Evolutionary conservation across 495 filamentous ascomycete genomes (phyloP).

Genomic region (Neurospora hispaniola): DNA sequence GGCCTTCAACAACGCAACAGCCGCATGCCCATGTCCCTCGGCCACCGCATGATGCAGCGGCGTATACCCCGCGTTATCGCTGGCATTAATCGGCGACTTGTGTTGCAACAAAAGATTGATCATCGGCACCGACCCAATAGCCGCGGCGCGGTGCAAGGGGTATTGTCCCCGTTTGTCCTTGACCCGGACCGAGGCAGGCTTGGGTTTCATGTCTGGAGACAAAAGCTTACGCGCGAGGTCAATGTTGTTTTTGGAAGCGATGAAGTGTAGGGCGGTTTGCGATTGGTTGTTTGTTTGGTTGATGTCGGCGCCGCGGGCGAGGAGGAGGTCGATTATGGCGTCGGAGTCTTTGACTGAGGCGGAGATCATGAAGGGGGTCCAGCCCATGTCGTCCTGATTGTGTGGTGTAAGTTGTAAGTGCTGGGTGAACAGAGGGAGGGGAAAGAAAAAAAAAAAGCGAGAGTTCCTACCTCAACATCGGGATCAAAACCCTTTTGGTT

Average conservation of each 20-base stretch:
- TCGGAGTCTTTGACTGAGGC: constrained; percentile 66
- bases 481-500: constrained; percentile 68
- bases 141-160: constrained; percentile 82
- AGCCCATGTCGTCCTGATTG: constrained; percentile 65
- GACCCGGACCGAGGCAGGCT: constrained; percentile 62
- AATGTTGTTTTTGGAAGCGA: constrained; percentile 78
- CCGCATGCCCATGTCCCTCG: constrained; percentile 88
- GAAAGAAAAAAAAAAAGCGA: too few species aligned
- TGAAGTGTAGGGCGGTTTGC: constrained; percentile 83
- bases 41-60: constrained; percentile 88
- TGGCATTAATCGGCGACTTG: constrained; percentile 74
- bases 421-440: too few species aligned
- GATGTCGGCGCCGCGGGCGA: constrained; percentile 74
- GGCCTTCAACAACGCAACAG: constrained; percentile 67
- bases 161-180: constrained; percentile 82
- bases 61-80: constrained; percentile 75
- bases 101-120: constrained; percentile 69
- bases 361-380: constrained; percentile 94
- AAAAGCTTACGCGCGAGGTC: constrained; percentile 71
- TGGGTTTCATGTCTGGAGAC: constrained; percentile 40
- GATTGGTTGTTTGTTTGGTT: constrained; percentile 31
- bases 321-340: constrained; percentile 58
- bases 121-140: constrained; percentile 78
- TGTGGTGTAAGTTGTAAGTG: too few species aligned
- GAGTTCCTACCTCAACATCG: constrained; percentile 48